Conservation (phyloP, 1,284 basidiomycete genomes). For the Sphagnurus paluster region DNA sequence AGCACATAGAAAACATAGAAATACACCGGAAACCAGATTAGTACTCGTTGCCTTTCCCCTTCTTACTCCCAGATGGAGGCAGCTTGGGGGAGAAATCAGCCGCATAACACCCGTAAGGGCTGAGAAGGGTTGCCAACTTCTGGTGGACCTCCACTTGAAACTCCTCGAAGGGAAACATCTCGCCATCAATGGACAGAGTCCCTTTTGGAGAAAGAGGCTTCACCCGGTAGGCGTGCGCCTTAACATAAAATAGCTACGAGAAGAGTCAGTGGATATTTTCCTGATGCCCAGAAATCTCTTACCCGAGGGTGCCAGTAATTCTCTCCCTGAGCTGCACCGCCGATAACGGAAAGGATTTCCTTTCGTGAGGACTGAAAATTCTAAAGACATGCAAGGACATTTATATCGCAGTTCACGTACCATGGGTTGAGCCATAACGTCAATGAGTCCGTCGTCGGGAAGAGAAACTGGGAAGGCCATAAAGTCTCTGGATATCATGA, state of each 20-base stretch:
- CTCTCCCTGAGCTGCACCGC: slow-evolving; percentile 68
- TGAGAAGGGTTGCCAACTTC: slow-evolving; percentile 69
- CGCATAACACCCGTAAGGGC: slow-evolving; percentile 67
- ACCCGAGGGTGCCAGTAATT: slow-evolving; percentile 69
- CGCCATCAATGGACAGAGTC: slow-evolving; percentile 78
- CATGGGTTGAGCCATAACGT: slow-evolving; percentile 70
- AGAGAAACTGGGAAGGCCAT: slow-evolving; percentile 87
- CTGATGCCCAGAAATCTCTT: slow-evolving; percentile 22
- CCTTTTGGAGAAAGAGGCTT: slow-evolving; percentile 62
- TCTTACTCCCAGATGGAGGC: slow-evolving; percentile 2
- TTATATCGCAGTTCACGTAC: slow-evolving; percentile 35
- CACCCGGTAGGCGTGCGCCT: slow-evolving; percentile 75
- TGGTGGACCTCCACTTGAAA: slow-evolving; percentile 85
- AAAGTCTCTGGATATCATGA: slow-evolving; percentile 54
- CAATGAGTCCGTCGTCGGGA: slow-evolving; percentile 80
- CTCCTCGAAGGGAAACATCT: slow-evolving; percentile 75
- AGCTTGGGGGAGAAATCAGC: slow-evolving; percentile 45
- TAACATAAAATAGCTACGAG: slow-evolving; percentile 73
- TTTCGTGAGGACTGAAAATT: slow-evolving; percentile 50
- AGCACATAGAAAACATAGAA: background rate
- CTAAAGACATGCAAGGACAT: background rate
- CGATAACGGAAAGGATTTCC: slow-evolving; percentile 60
- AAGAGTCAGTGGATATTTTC: slow-evolving; percentile 2
- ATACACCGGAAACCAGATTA: too few relatives aligned
- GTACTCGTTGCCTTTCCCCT: slow-evolving; percentile 7